phyloP scores from a whole-genome alignment of 2,329 filamentous ascomycete genomes.

The Fusarium drepaniforme region DNA sequence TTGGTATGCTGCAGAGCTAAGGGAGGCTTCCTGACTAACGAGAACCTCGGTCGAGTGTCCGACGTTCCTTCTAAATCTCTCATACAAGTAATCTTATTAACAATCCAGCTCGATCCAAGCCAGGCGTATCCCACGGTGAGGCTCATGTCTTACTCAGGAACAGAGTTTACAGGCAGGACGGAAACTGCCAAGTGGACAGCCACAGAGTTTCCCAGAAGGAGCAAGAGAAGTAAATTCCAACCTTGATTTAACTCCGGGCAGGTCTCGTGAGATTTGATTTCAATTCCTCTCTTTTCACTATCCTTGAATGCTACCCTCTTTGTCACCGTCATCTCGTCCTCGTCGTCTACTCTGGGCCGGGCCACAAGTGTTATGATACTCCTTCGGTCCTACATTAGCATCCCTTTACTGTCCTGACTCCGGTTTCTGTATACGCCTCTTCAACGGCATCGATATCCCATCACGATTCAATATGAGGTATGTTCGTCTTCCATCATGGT shows the following conservation, averaged over 20 bases:
- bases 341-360: neutral
- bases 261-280: neutral
- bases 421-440: neutral
- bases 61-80: neutral
- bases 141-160: neutral
- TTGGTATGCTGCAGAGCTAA: neutral
- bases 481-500: conserved; percentile 11
- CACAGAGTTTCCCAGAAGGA: neutral
- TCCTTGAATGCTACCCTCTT: neutral
- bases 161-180: neutral
- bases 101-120: neutral
- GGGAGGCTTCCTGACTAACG: neutral
- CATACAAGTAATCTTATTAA: neutral
- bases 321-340: neutral
- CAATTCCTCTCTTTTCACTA: neutral
- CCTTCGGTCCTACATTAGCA: neutral
- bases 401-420: neutral
- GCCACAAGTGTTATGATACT: neutral
- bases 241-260: neutral
- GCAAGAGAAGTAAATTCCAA: neutral
- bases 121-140: neutral
- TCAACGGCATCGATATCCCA: neutral
- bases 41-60: neutral
- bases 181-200: conserved; percentile 7
- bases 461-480: conserved; percentile 29